These are phyloP conservation scores for Apostasia ramifera DNA, from an alignment of 106 monocot genomes.

Conservation along the genomic window DNA sequence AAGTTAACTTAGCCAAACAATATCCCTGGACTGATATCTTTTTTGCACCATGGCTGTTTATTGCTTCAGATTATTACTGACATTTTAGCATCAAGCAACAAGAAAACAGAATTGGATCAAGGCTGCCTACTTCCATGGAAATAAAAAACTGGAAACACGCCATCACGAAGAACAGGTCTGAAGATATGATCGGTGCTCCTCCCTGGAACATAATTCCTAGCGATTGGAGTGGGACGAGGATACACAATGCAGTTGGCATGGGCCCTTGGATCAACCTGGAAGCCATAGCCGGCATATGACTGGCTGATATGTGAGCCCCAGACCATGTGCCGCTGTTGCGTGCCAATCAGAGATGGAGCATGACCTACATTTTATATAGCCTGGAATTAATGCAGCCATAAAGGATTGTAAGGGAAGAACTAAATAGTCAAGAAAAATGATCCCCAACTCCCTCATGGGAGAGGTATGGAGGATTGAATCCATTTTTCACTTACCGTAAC, in stretches of 20 bases:
- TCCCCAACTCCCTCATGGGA: background rate
- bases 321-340: background rate
- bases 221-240: background rate
- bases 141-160: background rate
- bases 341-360: background rate
- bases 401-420: too few species aligned
- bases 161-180: background rate
- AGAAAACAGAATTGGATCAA: background rate
- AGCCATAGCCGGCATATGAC: background rate
- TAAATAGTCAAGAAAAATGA: too few species aligned
- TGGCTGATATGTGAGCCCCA: background rate
- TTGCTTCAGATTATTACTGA: too few species aligned
- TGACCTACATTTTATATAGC: background rate
- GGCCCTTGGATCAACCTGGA: slow-evolving; percentile 3
- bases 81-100: too few species aligned
- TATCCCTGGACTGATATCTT: too few species aligned
- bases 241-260: background rate
- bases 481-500: background rate
- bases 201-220: background rate
- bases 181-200: background rate
- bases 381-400: background rate
- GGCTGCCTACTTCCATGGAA: background rate
- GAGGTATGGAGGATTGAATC: background rate
- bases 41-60: too few species aligned
- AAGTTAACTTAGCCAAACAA: too few species aligned